phyloP scores from a whole-genome alignment of 208 protist genomes.

The Porcisia deanei region DNA sequence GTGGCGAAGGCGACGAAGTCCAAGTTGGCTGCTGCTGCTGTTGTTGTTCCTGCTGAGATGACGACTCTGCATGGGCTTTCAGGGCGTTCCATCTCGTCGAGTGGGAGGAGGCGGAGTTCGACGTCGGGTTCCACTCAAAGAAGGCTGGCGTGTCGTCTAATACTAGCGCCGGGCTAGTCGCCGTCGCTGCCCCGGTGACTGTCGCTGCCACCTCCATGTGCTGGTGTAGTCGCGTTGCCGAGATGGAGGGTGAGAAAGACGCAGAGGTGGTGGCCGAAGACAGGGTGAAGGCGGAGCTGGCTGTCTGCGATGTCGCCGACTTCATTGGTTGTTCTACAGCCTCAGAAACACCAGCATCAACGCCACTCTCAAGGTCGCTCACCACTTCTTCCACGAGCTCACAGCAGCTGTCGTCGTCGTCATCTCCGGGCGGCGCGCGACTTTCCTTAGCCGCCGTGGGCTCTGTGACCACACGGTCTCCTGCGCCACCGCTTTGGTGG shows the following conservation, averaged over 20 bases:
- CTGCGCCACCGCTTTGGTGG: not conserved
- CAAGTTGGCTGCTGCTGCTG: slow-evolving; percentile 16
- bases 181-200: not conserved
- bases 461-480: not conserved
- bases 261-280: not conserved
- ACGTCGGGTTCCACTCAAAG: slow-evolving; percentile 79
- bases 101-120: slow-evolving; percentile 32
- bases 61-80: not conserved
- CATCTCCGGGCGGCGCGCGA: not conserved
- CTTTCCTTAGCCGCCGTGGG: not conserved
- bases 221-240: not conserved
- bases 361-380: not conserved
- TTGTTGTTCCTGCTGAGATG: not conserved
- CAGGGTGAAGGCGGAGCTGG: not conserved
- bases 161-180: not conserved
- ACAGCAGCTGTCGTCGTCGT: not conserved
- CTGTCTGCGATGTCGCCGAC: not conserved
- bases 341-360: too few relatives aligned
- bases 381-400: not conserved
- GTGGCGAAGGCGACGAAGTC: slow-evolving; percentile 25
- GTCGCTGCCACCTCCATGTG: not conserved
- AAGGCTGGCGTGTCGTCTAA: slow-evolving; percentile 10
- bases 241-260: slow-evolving; percentile 15
- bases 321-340: not conserved
- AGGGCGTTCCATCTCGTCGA: not conserved